phyloP scores from a whole-genome alignment of 2,329 filamentous ascomycete genomes.

The Pseudogymnoascus sp. region DNA sequence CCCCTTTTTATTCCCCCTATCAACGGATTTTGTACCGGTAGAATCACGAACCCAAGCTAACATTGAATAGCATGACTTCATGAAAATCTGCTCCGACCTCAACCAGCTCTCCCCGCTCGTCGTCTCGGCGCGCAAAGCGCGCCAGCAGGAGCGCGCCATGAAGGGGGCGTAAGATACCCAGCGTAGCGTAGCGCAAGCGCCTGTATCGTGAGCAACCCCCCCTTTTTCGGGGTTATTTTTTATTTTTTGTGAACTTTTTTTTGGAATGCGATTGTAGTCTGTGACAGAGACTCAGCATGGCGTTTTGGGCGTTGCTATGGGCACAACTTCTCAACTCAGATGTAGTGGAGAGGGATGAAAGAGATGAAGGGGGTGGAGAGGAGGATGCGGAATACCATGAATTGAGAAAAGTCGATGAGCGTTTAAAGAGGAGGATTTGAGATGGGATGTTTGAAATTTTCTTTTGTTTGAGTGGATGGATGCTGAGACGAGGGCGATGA shows the following conservation, averaged over 20 bases:
- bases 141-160: slow-evolving; percentile 75
- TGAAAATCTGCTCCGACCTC: slow-evolving; percentile 67
- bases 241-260: background rate
- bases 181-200: background rate
- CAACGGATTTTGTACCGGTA: background rate
- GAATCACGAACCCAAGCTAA: too few species aligned
- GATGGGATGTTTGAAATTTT: background rate
- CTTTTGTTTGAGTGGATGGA: background rate
- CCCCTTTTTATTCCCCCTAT: background rate
- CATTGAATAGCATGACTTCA: slow-evolving; percentile 66
- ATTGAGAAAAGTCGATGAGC: background rate
- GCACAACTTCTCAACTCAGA: slow-evolving; percentile 4
- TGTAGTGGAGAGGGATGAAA: slow-evolving; percentile 3
- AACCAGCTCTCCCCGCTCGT: slow-evolving; percentile 79
- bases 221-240: background rate
- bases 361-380: background rate
- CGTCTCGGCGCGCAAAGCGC: slow-evolving; percentile 73
- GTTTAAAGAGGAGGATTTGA: background rate
- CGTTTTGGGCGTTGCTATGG: background rate
- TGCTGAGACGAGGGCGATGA: background rate
- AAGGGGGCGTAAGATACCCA: slow-evolving; percentile 39
- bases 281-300: slow-evolving; percentile 5
- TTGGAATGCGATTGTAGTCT: slow-evolving; percentile 3
- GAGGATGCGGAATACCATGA: slow-evolving; percentile 1
- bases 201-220: background rate